Evolutionary conservation across 2,329 filamentous ascomycete genomes (phyloP).

Genomic region (Dothistroma septosporum): DNA sequence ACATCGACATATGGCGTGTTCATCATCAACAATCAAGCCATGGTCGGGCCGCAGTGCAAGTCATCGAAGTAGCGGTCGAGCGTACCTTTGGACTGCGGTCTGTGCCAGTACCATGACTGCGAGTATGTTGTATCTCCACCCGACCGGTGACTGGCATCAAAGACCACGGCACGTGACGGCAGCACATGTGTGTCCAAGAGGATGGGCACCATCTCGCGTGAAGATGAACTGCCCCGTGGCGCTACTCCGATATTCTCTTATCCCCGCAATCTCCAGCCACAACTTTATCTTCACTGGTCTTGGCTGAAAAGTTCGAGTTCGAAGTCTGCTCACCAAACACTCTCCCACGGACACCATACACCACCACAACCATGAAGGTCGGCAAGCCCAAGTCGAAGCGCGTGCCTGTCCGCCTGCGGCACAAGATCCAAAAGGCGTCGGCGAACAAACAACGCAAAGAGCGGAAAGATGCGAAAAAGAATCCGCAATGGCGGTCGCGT

Average conservation of each 20-base stretch:
- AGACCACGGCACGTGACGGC: too few relatives aligned
- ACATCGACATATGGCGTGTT: too few relatives aligned
- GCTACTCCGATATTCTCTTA: background rate
- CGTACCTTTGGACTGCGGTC: too few relatives aligned
- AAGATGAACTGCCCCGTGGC: too few relatives aligned
- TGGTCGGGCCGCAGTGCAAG: too few relatives aligned
- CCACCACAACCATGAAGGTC: constrained; percentile 29
- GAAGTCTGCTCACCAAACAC: background rate
- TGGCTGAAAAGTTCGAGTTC: background rate
- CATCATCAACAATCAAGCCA: too few relatives aligned
- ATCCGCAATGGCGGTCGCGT: constrained; percentile 92
- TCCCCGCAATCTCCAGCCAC: background rate
- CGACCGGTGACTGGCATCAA: too few relatives aligned
- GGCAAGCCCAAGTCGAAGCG: constrained; percentile 86
- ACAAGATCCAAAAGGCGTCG: constrained; percentile 94
- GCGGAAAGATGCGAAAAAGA: constrained; percentile 88
- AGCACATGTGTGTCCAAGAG: too few relatives aligned
- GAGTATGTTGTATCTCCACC: too few relatives aligned
- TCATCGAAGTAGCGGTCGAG: too few relatives aligned
- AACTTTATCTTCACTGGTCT: background rate
- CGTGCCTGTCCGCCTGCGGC: constrained; percentile 77
- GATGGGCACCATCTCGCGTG: too few relatives aligned
- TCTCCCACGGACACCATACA: background rate
- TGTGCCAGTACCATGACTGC: too few relatives aligned
- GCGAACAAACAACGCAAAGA: constrained; percentile 86